Percentiles rank a stretch among this genome's conserved stretches.
These are phyloP conservation scores for Aspergillus sparsus DNA, from an alignment of 495 filamentous ascomycete genomes.

Conservation along the genomic window DNA sequence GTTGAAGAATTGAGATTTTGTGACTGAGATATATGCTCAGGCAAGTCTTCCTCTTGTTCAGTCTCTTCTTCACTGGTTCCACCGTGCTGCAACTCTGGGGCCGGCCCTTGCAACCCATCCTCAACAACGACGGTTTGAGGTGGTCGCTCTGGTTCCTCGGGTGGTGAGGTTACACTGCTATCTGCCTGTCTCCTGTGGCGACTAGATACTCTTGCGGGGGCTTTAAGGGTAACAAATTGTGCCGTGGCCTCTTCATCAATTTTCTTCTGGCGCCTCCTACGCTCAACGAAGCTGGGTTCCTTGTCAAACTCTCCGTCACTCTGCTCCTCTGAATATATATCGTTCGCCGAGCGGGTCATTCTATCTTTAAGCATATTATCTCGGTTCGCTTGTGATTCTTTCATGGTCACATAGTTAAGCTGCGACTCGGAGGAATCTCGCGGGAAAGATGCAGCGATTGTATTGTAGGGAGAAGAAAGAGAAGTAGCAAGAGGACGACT, in stretches of 20 bases:
- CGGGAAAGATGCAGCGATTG: slow-evolving; percentile 34
- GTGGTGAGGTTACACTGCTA: slow-evolving; percentile 11
- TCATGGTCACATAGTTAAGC: slow-evolving; percentile 52
- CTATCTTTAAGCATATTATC: slow-evolving; percentile 39
- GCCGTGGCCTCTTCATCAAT: slow-evolving; percentile 41
- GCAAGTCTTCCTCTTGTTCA: slow-evolving; percentile 49
- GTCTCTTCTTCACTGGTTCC: slow-evolving; percentile 54
- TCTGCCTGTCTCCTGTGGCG: slow-evolving; percentile 7
- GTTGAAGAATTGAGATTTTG: slow-evolving; percentile 33
- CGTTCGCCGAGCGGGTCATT: slow-evolving; percentile 42
- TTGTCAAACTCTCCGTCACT: slow-evolving; percentile 51
- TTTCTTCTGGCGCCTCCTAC: slow-evolving; percentile 35
- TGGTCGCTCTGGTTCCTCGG: slow-evolving; percentile 8
- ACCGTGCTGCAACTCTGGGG: slow-evolving; percentile 14
- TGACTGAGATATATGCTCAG: slow-evolving; percentile 29
- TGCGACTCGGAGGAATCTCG: slow-evolving; percentile 49
- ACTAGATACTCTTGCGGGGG: slow-evolving; percentile 33
- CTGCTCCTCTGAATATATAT: slow-evolving; percentile 41
- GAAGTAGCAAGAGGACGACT: slow-evolving; percentile 37
- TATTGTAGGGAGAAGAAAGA: slow-evolving; percentile 45
- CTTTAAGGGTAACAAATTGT: slow-evolving; percentile 45
- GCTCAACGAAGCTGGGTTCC: slow-evolving; percentile 46
- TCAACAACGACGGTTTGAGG: slow-evolving; percentile 9
- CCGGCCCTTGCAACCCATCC: slow-evolving; percentile 22
- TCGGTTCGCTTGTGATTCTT: slow-evolving; percentile 49